Evolutionary conservation across 1,284 basidiomycete species (phyloP), one percentile per base, ranked within the genome.

Genomic region (Cryptococcus sp.): DNA sequence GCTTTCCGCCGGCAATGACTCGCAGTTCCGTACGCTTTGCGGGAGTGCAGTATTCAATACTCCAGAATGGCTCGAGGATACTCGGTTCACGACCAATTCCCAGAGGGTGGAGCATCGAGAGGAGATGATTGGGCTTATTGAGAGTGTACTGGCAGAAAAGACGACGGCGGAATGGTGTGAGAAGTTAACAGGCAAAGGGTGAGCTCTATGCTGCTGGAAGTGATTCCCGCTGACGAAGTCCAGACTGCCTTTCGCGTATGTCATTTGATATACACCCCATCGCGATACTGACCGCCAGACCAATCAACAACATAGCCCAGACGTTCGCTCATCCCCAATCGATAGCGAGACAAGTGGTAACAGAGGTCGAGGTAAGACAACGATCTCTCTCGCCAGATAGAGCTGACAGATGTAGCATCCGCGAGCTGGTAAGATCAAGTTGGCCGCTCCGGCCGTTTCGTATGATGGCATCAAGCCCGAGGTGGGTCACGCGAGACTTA

Each of bases 301-400:
- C 90, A 14, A 94, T 98, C 77, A 94, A 96, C 72, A 87, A 91
- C 63, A 90, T 98, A 57, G 71, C 80, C 46, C 85, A 92, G 68
- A 93, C 93, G 1, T 97, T 97, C 67, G 82, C 84, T 41, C 93
- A 97, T 75, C 89, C 91, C 2, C 93, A 98, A 76, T 88, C 83
- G 2, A 65, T 84, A 49, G 85, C 84, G 9, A 76, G 87, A 32
- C 76, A 77, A 34, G 79, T 84, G 44, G 80, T 82, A 1, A 77
- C 81, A 32, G 83, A 85, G 60, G 77, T 88, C 22, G 79, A 86
- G 54, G 83, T 83, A 64, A 53, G 76, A 46, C 16, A 22, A 42
- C 70, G n/a, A 5, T 28, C 4, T 28, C 28, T 28, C 28, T 5
- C 24, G 53, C 22, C 50, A 46, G 22, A 39, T 11, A 16, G 16